Evolutionary conservation across 495 filamentous ascomycete species (phyloP), one percentile per base, ranked within the genome.

Genomic region (Aspergillus sparsus): DNA sequence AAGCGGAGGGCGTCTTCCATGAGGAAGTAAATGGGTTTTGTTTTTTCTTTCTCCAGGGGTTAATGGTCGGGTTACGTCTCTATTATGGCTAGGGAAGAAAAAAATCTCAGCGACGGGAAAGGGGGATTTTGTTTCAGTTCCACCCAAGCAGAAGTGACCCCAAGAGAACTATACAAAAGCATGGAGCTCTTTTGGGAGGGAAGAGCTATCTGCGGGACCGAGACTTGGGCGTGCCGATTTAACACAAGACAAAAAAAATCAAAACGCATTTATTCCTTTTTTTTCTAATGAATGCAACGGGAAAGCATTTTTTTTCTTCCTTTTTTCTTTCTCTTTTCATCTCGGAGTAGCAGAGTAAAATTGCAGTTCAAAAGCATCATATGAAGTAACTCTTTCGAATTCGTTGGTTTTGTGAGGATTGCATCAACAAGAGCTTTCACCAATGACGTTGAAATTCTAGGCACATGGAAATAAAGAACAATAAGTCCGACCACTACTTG

Each of bases 1-100:
- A 98, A 98, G 88, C 87, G 94, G 68, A 84, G 94, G 70, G 93
- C 93, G 63, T 94, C 90, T 73, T 98, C 94, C 61, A 93, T 97
- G 92, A 85, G 85, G 78, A 94, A 95, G 84, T 92, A 92, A 80
- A 80, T 71, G 63, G 67, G 72, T 74, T 70, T 68, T 68, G 63
- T 52, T 45, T 42, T 59, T 50, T 36, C 49, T 59, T 59, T 52
- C 49, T 67, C 68, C 58, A 60, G 61, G 60, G 73, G 63, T 71
- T 73, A 71, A 75, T 76, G 70, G 74, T 69, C 70, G 67, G 66
- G 71, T 68, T 63, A 67, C 60, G 66, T 68, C 64, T 67, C 64
- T 66, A 47, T 68, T 68, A 62, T 63, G 65, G 60, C 62, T 66
- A 62, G 65, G 61, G 63, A 70, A 66, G 47, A 61, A 44, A 65